These are phyloP conservation scores for Microbotryum intermedium DNA, from an alignment of 1,284 basidiomycete species.

Conservation along the genomic window DNA sequence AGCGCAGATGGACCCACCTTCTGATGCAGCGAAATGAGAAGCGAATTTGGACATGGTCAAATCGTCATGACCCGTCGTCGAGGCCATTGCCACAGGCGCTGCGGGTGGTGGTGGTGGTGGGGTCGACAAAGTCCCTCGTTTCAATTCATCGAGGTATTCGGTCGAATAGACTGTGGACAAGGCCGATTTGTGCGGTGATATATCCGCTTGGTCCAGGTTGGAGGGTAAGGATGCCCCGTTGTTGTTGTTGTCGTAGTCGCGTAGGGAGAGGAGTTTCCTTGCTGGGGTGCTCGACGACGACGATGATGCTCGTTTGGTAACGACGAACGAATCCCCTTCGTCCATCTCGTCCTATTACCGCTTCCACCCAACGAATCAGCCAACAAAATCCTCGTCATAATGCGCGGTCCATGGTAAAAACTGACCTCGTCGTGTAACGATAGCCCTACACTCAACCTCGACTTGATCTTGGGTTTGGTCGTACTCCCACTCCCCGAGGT, in stretches of 20 bases:
- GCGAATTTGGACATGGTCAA: slow-evolving; percentile 28
- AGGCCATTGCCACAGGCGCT: neutral
- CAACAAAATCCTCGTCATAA: neutral
- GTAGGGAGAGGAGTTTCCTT: too few species aligned
- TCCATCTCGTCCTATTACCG: too few species aligned
- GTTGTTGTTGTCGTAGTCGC: too few species aligned
- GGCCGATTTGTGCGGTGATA: slow-evolving; percentile 43
- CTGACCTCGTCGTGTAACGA: neutral
- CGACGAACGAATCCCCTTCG: neutral
- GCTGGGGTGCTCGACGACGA: neutral
- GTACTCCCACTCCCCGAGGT: too few species aligned
- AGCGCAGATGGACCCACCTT: slow-evolving; percentile 46
- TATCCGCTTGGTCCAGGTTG: slow-evolving; percentile 49
- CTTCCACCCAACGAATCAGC: too few species aligned
- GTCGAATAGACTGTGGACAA: slow-evolving; percentile 56
- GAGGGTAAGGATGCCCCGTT: slow-evolving; percentile 36
- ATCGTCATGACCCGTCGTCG: slow-evolving; percentile 12
- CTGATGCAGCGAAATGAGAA: slow-evolving; percentile 42
- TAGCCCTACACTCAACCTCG: slow-evolving; percentile 7
- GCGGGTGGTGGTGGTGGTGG: slow-evolving; percentile 17
- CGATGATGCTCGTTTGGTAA: neutral
- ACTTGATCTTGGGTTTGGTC: neutral
- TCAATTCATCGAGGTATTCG: slow-evolving; percentile 70
- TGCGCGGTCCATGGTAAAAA: too few species aligned
- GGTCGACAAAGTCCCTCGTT: slow-evolving; percentile 54